Percentiles rank a stretch among this genome's conserved stretches.
Conservation (phyloP, 139 green algal species). For the Tetraselmis striata region DNA sequence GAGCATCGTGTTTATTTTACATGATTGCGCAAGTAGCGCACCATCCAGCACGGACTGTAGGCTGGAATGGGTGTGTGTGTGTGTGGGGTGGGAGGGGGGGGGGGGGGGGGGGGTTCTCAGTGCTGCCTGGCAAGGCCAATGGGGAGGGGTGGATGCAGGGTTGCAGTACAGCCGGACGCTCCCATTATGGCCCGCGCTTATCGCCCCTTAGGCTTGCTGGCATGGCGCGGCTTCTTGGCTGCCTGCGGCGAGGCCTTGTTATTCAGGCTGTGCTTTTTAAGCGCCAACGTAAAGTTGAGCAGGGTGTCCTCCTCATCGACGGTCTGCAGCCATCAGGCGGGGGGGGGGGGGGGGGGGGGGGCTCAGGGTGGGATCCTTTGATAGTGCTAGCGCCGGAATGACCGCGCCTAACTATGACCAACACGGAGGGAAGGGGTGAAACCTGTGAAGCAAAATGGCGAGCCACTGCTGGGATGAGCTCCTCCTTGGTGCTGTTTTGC, state of each 20-base stretch:
- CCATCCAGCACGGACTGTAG: no score
- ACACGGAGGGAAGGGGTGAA: background rate
- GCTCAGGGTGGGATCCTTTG: background rate
- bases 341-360: no score
- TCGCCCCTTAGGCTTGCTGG: slow-evolving; percentile 6
- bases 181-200: background rate
- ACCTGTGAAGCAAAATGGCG: slow-evolving; percentile 24
- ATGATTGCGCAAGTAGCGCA: no score
- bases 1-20: no score
- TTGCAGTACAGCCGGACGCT: no score
- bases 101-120: no score
- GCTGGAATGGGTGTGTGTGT: no score
- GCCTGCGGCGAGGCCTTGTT: background rate
- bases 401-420: no score
- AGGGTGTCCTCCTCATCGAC: slow-evolving; percentile 29
- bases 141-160: no score
- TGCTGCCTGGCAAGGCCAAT: no score
- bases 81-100: no score
- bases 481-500: slow-evolving; percentile 17
- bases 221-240: slow-evolving; percentile 16
- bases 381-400: no score
- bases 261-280: slow-evolving; percentile 22
- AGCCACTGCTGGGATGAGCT: slow-evolving; percentile 21
- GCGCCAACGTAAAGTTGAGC: slow-evolving; percentile 22
- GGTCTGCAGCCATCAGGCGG: slow-evolving; percentile 6